Base-by-base conservation (phyloP, 2,329 filamentous ascomycete species). In the Ceratocystis destructans region DNA sequence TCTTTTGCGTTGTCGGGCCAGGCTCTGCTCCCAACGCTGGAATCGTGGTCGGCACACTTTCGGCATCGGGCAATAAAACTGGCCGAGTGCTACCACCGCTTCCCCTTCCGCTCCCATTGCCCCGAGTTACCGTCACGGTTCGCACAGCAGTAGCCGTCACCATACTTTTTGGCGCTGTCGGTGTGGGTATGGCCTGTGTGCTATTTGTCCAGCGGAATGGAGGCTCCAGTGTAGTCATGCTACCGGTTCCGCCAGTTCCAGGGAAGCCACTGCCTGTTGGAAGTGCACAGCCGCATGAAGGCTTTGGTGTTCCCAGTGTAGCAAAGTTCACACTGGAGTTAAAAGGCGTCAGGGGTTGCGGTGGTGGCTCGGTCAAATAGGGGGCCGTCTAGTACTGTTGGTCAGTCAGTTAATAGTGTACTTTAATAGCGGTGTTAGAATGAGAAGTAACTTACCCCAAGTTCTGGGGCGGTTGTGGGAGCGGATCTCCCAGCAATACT, bases 271-370 rank as follows among this genome's bases (percentile, higher is more conserved):
- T 8, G 12, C 64, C 46, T 7, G 62, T 64, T 33, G 62, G 46
- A 20, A 25, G 46, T 3, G 37, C 37, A 41, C 37, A 41, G 6
- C 46, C 6, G 22, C 46, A 50, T 64, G 22, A 12, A n/a, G 28
- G n/a, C 33, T 22, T n/a, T n/a, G 4, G 45, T 48, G 61, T 59
- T 28, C 55, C 55, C 31, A 66, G 44, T n/a, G 65, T 66, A 22
- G 64, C 64, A 61, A 68, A 68, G 45, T 68, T 53, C 28, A 68
- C 66, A 7, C 63, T 68, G 15, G 61, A 63, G 44, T 68, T 66
- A n/a, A 68, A 64, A 5, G 61, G 55, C 20, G 66, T 65, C 7
- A 68, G 64, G 17, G 66, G 66, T 4, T 63, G 48, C 17, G 66
- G 66, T 4, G 66, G 66, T 3, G 55, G 55, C 55, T 33, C 17